A percentile compares a stretch with the other conserved stretches of the same genome.
These are phyloP conservation scores for Aspergillus clavatus DNA, from an alignment of 2,329 filamentous ascomycete genomes.

Conservation along the genomic window DNA sequence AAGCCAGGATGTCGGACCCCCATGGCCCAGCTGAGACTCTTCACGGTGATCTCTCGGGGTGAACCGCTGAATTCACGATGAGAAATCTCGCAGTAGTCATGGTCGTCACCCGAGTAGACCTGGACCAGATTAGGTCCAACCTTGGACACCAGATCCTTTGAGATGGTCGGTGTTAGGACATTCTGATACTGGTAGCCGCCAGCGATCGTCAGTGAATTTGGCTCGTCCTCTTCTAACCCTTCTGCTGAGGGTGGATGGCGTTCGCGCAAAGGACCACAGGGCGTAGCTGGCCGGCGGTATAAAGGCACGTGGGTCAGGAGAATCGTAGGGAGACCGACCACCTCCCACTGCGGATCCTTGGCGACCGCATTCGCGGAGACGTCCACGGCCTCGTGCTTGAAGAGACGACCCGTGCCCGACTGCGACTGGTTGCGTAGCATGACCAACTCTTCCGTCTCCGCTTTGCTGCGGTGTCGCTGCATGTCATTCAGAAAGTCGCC, in stretches of 20 bases:
- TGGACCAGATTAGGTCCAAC: constrained; percentile 72
- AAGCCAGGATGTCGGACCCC: constrained; percentile 85
- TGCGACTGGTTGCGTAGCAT: constrained; percentile 54
- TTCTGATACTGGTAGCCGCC: constrained; percentile 96
- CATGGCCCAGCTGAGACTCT: constrained; percentile 95
- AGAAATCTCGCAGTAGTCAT: constrained; percentile 91
- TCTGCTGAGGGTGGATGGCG: constrained; percentile 68
- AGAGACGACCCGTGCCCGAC: constrained; percentile 47
- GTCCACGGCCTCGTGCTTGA: constrained; percentile 58
- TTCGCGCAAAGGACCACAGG: constrained; percentile 83
- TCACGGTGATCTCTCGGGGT: constrained; percentile 82
- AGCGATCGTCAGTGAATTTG: constrained; percentile 72
- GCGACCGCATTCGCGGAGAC: constrained; percentile 42
- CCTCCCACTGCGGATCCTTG: constrained; percentile 16
- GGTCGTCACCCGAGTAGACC: constrained; percentile 92
- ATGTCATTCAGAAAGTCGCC: constrained; percentile 70
- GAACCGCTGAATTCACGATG: constrained; percentile 65
- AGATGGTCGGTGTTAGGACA: constrained; percentile 73
- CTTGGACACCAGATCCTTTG: constrained; percentile 67
- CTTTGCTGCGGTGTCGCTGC: constrained; percentile 60
- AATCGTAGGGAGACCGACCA: constrained; percentile 73
- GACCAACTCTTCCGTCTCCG: constrained; percentile 64
- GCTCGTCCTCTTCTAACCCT: constrained; percentile 57
- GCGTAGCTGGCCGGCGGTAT: constrained; percentile 74
- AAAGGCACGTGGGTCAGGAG: constrained; percentile 88